Evolutionary conservation across 352 stramenopile species (phyloP), one percentile per base, ranked within the genome.

Genomic region (Phytopythium sindhum): DNA sequence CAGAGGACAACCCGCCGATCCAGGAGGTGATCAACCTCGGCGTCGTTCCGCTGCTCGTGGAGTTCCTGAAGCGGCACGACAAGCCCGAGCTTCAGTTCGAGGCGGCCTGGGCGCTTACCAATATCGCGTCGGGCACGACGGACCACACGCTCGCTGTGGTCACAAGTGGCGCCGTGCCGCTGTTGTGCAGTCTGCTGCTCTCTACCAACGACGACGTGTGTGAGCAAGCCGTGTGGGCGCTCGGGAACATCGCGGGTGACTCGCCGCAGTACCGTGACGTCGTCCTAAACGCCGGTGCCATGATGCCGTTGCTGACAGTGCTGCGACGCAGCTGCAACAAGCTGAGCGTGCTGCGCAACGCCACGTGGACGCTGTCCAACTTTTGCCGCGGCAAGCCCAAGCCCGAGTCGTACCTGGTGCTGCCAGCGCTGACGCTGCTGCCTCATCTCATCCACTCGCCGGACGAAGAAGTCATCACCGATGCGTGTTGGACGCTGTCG

Each of bases 221-320:
- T 21, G 97, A 99, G 69, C 91, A 98, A 58, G 89, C 89, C 1
- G 96, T 99, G 12, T 99, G 98, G 98, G 97, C 97, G 19, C 78
- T 99, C 12, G 98, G 98, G 56, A 99, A 99, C 75, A 99, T 99
- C 72, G 96, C 97, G 23, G 98, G 98, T 37, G 98, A 99, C 77
- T 99, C 93, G 19, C 93, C 96, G 26, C 85, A 97, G 54, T 99
- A 95, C 74, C 87, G 97, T 50, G 97, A 99, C 76, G 83, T 98
- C 50, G 97, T 99, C 0, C 82, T 99, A 19, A 86, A 95, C 66
- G 89, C 86, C 14, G 95, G 96, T 8, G 96, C 95, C 2, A 97
- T 99, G 88, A 84, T 96, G 62, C 94, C 97, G 15, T 72, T 99
- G 35, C 77, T 99, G 21, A 77, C 93, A 68, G 93, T 99, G 70